Evolutionary conservation across 2,329 filamentous ascomycete species (phyloP).

Genomic region (Elsinoe ampelina): DNA sequence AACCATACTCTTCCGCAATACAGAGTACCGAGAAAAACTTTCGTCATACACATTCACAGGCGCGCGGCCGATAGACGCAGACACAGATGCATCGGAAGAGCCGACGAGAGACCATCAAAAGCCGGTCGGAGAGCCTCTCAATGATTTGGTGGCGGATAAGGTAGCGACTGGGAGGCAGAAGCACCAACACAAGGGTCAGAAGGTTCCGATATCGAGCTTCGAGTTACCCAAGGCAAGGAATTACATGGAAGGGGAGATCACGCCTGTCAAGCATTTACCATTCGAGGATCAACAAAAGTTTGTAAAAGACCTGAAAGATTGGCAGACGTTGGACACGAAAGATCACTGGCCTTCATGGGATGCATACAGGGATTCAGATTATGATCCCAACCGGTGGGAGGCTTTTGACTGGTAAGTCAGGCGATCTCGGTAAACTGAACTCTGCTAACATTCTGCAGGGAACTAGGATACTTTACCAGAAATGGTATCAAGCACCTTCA

Average conservation of each 20-base stretch:
- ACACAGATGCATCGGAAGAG: conserved; percentile 1
- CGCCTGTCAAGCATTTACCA: conserved; percentile 13
- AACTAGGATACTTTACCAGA: conserved; percentile 32
- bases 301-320: conserved; percentile 35
- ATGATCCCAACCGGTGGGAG: conserved; percentile 42
- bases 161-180: not conserved
- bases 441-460: conserved; percentile 20
- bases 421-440: not conserved
- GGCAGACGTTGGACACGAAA: conserved; percentile 29
- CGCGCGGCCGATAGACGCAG: conserved; percentile 1
- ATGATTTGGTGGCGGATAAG: conserved; percentile 4
- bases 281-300: conserved; percentile 22
- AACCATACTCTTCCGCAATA: conserved; percentile 20
- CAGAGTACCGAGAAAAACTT: conserved; percentile 20
- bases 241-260: conserved; percentile 7
- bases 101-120: not conserved
- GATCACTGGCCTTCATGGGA: conserved; percentile 38
- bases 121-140: conserved; percentile 1
- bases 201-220: not conserved
- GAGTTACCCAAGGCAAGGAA: conserved; percentile 1
- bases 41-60: conserved; percentile 16
- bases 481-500: conserved; percentile 23
- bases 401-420: conserved; percentile 30
- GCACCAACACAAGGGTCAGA: not conserved
- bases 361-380: conserved; percentile 34